These are phyloP conservation scores for Trichoderma breve DNA, from an alignment of 2,329 filamentous ascomycete genomes.

Conservation along the genomic window DNA sequence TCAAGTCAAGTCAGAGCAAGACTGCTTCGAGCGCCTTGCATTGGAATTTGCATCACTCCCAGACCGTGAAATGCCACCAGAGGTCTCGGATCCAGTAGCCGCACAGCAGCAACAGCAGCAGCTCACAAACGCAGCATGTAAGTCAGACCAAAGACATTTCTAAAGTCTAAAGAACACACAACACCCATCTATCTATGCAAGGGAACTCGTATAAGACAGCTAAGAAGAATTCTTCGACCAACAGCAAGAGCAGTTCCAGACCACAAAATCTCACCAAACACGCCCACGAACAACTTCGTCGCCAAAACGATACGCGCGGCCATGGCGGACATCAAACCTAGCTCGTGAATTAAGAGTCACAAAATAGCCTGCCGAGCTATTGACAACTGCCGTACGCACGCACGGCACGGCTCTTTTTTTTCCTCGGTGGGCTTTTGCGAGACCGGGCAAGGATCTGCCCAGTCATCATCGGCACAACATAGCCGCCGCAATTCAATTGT, in stretches of 20 bases:
- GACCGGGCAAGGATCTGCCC: neutral
- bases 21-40: conserved; percentile 27
- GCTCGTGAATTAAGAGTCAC: neutral
- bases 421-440: neutral
- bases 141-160: neutral
- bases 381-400: neutral
- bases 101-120: neutral
- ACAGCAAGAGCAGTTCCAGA: neutral
- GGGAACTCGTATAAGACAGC: neutral
- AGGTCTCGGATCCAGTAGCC: neutral
- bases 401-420: neutral
- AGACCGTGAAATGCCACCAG: conserved; percentile 26
- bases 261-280: neutral
- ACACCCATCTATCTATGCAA: neutral
- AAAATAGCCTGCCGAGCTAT: neutral
- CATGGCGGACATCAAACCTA: conserved; percentile 28
- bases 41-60: conserved; percentile 29
- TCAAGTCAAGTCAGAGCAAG: conserved; percentile 28
- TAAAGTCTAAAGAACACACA: neutral
- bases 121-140: neutral
- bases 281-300: conserved; percentile 33
- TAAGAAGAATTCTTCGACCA: neutral
- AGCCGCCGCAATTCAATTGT: neutral
- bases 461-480: neutral
- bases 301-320: conserved; percentile 33